Evolutionary conservation across 305 asterid species (phyloP), one percentile per base, ranked within the genome.

Genomic region (Plantago lanceolata): DNA sequence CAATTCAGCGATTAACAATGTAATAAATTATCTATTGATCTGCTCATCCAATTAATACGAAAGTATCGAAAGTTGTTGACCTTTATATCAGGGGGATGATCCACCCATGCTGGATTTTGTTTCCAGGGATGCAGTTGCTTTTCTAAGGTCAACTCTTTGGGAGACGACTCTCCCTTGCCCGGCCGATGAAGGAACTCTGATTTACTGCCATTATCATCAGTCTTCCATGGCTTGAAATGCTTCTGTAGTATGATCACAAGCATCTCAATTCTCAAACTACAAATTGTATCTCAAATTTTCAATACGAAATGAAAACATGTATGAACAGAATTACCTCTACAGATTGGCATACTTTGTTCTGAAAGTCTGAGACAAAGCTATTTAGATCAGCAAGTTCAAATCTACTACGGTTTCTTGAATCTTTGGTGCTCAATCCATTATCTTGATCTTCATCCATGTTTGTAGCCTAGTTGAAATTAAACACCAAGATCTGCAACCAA

Each of bases 111-210:
- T 17, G 91, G 97, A 65, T 87, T 87, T 51, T 84, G 83, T 84
- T 67, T 87, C 98, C 96, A 92, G 48, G 94, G 78, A 61, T 70
- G 71, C 77, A 92, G 55, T 72, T 89, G 98, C 75, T 73, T 83
- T 77, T 78, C 91, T 61, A 77, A 78, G 59, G 73, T 82, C 77
- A 82, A 72, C 50, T 70, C 75, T 29, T 61, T 20, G 6, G 61
- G 31, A 49, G 82, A 49, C 5, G 70, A 68, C 58, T 67, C 76
- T 55, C 69, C 76, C 54, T 70, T 70, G 48, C 53, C 64, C 11
- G 11, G 8, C 67, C 70, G 40, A 6, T 55, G 45, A 53, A 58
- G 35, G 57, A 66, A 19, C 48, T 73, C 72, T 35, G 78, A 50
- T 69, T 57, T 63, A 51, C 51, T 48, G 5, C 67, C 31, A 33